Base-by-base conservation (phyloP, 1,284 basidiomycete species). In the Cryptococcus jaspeensis region DNA sequence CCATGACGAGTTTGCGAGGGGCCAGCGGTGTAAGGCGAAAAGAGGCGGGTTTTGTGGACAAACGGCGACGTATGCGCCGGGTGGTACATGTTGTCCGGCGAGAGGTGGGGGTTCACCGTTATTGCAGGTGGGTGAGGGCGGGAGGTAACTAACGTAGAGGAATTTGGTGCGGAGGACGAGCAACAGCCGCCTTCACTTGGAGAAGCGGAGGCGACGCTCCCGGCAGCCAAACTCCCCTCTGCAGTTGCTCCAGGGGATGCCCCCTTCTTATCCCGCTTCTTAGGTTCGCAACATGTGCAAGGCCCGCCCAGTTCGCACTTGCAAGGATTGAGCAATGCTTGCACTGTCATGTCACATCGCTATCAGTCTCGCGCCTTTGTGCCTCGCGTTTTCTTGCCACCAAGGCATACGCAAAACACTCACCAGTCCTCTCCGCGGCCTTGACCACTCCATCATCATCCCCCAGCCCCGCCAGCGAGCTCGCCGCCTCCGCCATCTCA, bases 241-340 rank as follows among this genome's bases (percentile, higher is more conserved):
- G 53, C 16, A 13, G 8, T 35, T 42, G 23, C 22, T 35, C 16
- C 35, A 7, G 48, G 36, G 38, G 28, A 36, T 7, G 7, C 32
- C 28, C 22, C 35, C 22, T 18, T 32, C 44, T 9, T 37, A 25
- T 48, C 37, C 46, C n/a, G n/a, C n/a, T 55, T 61, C 51, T 70
- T 73, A 15, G 79, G 77, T 9, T 80, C 81, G 62, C 84, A 86
- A 70, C 89, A 90, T 54, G 72, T 74, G 66, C 82, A 83, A 0
- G 67, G 64, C 0, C 78, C 80, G 35, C 70, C 75, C 2, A 73
- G 68, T 40, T 77, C 77, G 65, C 82, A 83, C 28, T 71, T 60
- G 60, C 80, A 80, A 1, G 79, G 75, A 53, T 76, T 75, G 18
- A 74, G 61, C 15, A 78, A 60, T 25, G 63, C 67, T 42, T 50